Percentiles rank a stretch among this genome's conserved stretches.
Evolutionary conservation across 495 filamentous ascomycete genomes (phyloP).

Genomic region (Trichoderma asperelloides): DNA sequence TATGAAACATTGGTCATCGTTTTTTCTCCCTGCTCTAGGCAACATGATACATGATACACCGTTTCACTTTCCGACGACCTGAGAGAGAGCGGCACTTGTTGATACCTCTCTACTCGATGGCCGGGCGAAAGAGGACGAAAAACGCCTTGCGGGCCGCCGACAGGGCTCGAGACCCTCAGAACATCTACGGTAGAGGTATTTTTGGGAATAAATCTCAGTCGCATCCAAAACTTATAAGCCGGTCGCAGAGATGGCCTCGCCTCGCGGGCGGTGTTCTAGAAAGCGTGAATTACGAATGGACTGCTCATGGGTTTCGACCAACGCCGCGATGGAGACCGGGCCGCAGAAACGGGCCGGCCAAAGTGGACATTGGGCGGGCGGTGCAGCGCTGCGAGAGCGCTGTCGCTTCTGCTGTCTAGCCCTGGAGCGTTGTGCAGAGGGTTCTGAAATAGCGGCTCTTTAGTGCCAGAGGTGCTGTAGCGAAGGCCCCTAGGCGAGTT

Average conservation of each 20-base stretch:
- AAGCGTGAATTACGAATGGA: neutral
- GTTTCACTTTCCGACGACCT: too few species aligned
- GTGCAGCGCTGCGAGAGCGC: neutral
- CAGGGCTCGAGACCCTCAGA: neutral
- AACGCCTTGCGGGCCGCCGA: neutral
- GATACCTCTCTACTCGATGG: neutral
- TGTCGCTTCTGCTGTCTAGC: neutral
- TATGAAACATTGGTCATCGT: too few species aligned
- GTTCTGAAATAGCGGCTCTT: neutral
- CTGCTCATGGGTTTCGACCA: neutral
- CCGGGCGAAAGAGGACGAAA: neutral
- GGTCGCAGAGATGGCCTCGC: constrained; percentile 1
- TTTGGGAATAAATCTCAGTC: neutral
- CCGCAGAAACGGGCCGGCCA: neutral
- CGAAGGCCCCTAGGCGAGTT: neutral
- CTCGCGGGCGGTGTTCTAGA: constrained; percentile 1
- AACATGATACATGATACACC: too few species aligned
- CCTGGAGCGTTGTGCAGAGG: neutral
- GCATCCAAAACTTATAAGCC: neutral
- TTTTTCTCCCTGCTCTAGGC: too few species aligned
- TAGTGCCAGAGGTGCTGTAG: neutral
- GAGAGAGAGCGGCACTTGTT: too few species aligned
- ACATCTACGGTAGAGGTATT: neutral
- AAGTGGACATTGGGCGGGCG: neutral
- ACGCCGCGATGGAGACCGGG: neutral